Evolutionary conservation across 192 early-diverging fungal genomes (phyloP).

Genomic region (Polychytrium aggregatum): DNA sequence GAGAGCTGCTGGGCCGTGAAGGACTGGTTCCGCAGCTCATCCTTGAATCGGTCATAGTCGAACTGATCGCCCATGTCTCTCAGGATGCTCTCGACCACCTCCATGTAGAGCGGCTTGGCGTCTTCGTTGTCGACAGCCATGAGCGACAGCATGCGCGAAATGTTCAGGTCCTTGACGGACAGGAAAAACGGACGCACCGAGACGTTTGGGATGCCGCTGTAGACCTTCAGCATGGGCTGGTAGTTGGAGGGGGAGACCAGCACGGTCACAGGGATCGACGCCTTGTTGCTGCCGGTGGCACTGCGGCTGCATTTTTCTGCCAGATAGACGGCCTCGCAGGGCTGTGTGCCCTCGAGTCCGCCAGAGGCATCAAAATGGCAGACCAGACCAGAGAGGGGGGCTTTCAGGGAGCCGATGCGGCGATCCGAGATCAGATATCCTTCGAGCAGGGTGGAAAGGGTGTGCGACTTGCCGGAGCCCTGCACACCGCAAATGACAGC

Average conservation of each 20-base stretch:
- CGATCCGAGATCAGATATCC: slow-evolving; percentile 10
- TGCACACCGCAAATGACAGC: slow-evolving; percentile 19
- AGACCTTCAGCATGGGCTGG: slow-evolving; percentile 6
- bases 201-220: slow-evolving; percentile 16
- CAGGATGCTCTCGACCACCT: slow-evolving; percentile 13
- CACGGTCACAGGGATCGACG: slow-evolving; percentile 12
- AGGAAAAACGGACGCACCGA: slow-evolving; percentile 18
- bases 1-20: slow-evolving; percentile 10
- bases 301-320: too few relatives aligned
- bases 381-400: slow-evolving; percentile 5
- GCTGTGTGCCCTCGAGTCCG: slow-evolving; percentile 2
- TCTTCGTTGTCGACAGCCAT: slow-evolving; percentile 18
- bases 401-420: not conserved
- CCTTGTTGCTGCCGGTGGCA: too few relatives aligned
- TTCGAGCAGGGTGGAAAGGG: slow-evolving; percentile 16
- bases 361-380: slow-evolving; percentile 18
- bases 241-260: slow-evolving; percentile 22
- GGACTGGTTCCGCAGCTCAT: not conserved
- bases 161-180: slow-evolving; percentile 13
- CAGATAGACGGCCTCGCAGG: slow-evolving; percentile 9
- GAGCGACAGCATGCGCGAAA: slow-evolving; percentile 16
- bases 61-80: slow-evolving; percentile 8
- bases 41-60: slow-evolving; percentile 1
- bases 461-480: slow-evolving; percentile 23
- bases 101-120: slow-evolving; percentile 24